Evolutionary conservation across 768 basidiomycete species (phyloP).

Genomic region (Collybiopsis confluens): DNA sequence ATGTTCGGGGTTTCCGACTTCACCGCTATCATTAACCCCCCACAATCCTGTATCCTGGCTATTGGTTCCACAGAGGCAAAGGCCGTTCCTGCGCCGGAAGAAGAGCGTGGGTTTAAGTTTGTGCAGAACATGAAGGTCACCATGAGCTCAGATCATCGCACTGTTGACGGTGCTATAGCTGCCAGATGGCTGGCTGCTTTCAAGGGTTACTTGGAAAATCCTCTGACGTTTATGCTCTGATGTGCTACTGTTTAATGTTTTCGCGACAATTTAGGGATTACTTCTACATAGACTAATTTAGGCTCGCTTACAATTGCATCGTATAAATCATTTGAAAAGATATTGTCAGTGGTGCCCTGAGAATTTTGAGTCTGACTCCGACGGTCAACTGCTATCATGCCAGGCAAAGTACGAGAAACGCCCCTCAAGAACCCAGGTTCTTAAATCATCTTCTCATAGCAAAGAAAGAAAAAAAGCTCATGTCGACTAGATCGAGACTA

Average conservation of each 20-base stretch:
- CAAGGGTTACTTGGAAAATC: conserved; percentile 96
- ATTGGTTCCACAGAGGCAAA: conserved; percentile 86
- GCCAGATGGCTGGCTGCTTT: conserved; percentile 91
- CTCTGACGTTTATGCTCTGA: conserved; percentile 94
- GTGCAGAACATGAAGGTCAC: conserved; percentile 94
- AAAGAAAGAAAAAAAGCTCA: too few relatives aligned
- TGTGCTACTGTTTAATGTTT: conserved; percentile 11
- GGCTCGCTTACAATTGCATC: not conserved
- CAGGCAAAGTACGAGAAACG: conserved; percentile 15
- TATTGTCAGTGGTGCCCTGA: too few relatives aligned
- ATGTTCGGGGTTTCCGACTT: conserved; percentile 96
- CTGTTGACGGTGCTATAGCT: conserved; percentile 93
- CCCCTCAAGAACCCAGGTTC: conserved; percentile 20
- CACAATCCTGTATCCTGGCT: conserved; percentile 97
- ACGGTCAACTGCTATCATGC: conserved; percentile 12
- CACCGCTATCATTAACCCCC: conserved; percentile 98
- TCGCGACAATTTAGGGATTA: conserved; percentile 4
- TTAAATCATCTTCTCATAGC: too few relatives aligned
- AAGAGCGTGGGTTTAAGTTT: conserved; percentile 94
- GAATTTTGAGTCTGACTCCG: too few relatives aligned
- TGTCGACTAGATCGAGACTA: conserved; percentile 45
- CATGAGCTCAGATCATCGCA: conserved; percentile 90
- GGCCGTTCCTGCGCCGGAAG: conserved; percentile 80
- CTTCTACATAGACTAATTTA: conserved; percentile 6
- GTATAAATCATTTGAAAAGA: not conserved